phyloP scores from a whole-genome alignment of 2,329 filamentous ascomycete species.

The Pseudogymnoascus sp. region DNA sequence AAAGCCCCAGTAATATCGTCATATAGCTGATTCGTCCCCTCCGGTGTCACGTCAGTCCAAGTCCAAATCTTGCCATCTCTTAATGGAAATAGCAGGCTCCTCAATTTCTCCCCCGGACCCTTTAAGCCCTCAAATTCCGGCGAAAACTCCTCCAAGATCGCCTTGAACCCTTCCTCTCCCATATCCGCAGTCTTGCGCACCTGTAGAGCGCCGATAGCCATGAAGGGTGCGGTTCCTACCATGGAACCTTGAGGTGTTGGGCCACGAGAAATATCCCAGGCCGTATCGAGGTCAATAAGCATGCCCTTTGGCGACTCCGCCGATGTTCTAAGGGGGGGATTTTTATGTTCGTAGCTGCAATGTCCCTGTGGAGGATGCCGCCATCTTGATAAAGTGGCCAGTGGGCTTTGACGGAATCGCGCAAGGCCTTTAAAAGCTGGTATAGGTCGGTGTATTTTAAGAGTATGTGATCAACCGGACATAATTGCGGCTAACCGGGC shows the following conservation, averaged over 20 bases:
- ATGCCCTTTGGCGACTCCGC: conserved; percentile 14
- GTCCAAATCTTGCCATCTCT: conserved; percentile 16
- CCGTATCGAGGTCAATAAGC: conserved; percentile 21
- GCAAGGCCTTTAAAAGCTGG: conserved; percentile 19
- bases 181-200: not conserved
- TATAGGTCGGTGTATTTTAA: conserved; percentile 15
- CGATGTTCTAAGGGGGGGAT: not conserved
- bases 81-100: conserved; percentile 17
- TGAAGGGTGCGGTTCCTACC: not conserved
- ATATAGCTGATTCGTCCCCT: conserved; percentile 17
- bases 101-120: conserved; percentile 15
- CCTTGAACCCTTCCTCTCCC: conserved; percentile 12
- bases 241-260: conserved; percentile 4
- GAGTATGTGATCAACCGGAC: no score
- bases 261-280: conserved; percentile 14
- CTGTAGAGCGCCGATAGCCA: not conserved
- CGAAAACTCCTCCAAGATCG: conserved; percentile 17
- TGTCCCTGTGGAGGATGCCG: conserved; percentile 21
- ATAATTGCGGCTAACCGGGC: no score
- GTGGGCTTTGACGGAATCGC: conserved; percentile 20
- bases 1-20: conserved; percentile 14
- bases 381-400: conserved; percentile 19
- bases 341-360: conserved; percentile 20
- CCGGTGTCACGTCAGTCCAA: conserved; percentile 16
- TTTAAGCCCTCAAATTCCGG: conserved; percentile 17